These are phyloP conservation scores for Myotisia sp. DNA, from an alignment of 2,329 filamentous ascomycete species.

Conservation along the genomic window DNA sequence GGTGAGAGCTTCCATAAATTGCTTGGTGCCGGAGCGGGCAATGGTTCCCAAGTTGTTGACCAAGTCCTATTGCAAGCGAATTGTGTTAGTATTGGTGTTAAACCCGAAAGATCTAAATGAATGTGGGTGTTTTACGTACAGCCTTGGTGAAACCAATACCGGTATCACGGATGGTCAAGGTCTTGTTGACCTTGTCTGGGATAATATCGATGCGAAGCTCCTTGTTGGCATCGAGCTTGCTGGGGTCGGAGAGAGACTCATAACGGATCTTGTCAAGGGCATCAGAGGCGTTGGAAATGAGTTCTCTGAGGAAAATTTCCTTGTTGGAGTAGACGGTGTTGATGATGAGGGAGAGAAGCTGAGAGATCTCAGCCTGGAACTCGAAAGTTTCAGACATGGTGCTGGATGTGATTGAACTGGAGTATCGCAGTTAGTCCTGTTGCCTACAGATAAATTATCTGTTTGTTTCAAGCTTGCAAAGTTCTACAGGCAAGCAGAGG, in stretches of 20 bases:
- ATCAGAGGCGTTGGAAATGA: slow-evolving; percentile 98
- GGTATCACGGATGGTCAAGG: slow-evolving; percentile 88
- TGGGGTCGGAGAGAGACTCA: slow-evolving; percentile 90
- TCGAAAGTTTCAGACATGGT: slow-evolving; percentile 96
- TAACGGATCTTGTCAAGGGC: slow-evolving; percentile 99
- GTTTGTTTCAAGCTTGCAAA: neutral
- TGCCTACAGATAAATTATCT: neutral
- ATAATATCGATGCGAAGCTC: slow-evolving; percentile 99
- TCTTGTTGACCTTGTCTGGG: slow-evolving; percentile 94
- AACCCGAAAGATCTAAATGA: neutral
- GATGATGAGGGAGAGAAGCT: slow-evolving; percentile 98
- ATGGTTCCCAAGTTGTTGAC: slow-evolving; percentile 99
- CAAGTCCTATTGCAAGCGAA: slow-evolving; percentile 51
- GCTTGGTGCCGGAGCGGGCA: slow-evolving; percentile 97
- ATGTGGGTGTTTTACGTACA: slow-evolving; percentile 44
- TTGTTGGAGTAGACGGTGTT: slow-evolving; percentile 99
- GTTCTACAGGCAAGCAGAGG: neutral
- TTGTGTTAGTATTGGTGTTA: slow-evolving; percentile 24
- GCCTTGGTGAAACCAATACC: slow-evolving; percentile 99
- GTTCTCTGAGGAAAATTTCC: slow-evolving; percentile 97
- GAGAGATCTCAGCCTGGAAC: slow-evolving; percentile 99
- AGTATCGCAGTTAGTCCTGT: neutral
- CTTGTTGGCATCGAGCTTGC: slow-evolving; percentile 94
- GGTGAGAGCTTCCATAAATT: slow-evolving; percentile 99
- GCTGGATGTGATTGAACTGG: slow-evolving; percentile 23